A percentile compares a stretch with the other conserved stretches of the same genome.
These are phyloP conservation scores for Pelargonium nanum DNA, from an alignment of 345 rosid genomes.

Conservation along the genomic window DNA sequence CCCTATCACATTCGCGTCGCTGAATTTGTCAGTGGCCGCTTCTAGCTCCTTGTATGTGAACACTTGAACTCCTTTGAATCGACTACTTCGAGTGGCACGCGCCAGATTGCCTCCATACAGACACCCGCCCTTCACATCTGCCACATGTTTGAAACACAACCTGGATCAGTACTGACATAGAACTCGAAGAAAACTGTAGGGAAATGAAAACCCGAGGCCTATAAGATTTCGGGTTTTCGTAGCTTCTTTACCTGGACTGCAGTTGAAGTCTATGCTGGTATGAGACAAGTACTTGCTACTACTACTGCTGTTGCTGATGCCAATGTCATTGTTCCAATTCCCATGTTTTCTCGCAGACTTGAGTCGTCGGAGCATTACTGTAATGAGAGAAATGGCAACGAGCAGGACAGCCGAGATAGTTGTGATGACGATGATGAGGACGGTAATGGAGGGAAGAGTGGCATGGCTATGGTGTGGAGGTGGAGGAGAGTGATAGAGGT, in stretches of 20 bases:
- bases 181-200: not conserved
- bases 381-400: constrained; percentile 29
- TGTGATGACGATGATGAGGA: constrained; percentile 30
- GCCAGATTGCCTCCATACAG: constrained; percentile 30
- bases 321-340: constrained; percentile 18
- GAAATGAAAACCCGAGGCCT: not conserved
- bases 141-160: constrained; percentile 8
- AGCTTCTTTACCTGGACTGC: constrained; percentile 64
- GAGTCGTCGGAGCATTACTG: constrained; percentile 37
- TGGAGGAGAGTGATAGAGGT: constrained; percentile 16
- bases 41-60: constrained; percentile 79
- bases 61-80: constrained; percentile 51
- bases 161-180: not conserved
- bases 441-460: constrained; percentile 32
- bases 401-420: constrained; percentile 29
- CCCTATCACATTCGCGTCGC: constrained; percentile 53
- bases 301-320: constrained; percentile 15
- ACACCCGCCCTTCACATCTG: constrained; percentile 56
- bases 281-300: constrained; percentile 28
- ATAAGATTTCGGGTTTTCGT: not conserved
- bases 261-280: constrained; percentile 29
- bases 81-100: constrained; percentile 13
- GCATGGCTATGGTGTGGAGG: constrained; percentile 10
- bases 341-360: constrained; percentile 25
- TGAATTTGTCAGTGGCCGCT: constrained; percentile 48